Percentiles rank a stretch among this genome's conserved stretches.
Conservation (phyloP, 805 yeast genomes). For the Hanseniaspora guilliermondii region DNA sequence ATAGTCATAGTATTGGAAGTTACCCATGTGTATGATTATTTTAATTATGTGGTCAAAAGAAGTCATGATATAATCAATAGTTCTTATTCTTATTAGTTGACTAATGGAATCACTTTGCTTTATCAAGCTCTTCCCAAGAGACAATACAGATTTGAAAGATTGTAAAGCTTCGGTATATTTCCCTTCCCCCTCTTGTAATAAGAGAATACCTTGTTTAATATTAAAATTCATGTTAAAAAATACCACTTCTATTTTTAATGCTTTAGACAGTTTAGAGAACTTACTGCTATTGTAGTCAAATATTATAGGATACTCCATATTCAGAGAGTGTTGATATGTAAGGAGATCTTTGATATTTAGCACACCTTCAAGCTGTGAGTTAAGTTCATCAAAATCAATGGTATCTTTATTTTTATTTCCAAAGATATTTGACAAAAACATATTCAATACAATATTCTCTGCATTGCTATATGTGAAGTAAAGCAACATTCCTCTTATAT, state of each 20-base stretch:
- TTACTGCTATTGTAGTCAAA: constrained; percentile 21
- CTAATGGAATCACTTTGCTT: constrained; percentile 27
- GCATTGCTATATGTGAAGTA: neutral
- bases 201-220: constrained; percentile 1
- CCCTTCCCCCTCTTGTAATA: constrained; percentile 5
- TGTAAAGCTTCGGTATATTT: constrained; percentile 21
- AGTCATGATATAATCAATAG: constrained; percentile 28
- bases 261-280: constrained; percentile 16
- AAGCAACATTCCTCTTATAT: neutral
- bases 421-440: neutral
- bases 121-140: constrained; percentile 41
- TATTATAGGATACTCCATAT: constrained; percentile 17
- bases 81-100: constrained; percentile 29
- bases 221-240: constrained; percentile 22
- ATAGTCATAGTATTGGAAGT: constrained; percentile 46
- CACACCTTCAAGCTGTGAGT: neutral
- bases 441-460: neutral
- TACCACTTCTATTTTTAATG: constrained; percentile 15
- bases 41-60: constrained; percentile 33
- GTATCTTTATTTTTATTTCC: neutral
- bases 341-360: neutral
- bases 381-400: constrained; percentile 1
- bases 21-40: constrained; percentile 37
- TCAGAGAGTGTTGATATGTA: constrained; percentile 17
- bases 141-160: constrained; percentile 38